Evolutionary conservation across 495 filamentous ascomycete species (phyloP), one percentile per base, ranked within the genome.

Genomic region (Stereocaulon alpinum): DNA sequence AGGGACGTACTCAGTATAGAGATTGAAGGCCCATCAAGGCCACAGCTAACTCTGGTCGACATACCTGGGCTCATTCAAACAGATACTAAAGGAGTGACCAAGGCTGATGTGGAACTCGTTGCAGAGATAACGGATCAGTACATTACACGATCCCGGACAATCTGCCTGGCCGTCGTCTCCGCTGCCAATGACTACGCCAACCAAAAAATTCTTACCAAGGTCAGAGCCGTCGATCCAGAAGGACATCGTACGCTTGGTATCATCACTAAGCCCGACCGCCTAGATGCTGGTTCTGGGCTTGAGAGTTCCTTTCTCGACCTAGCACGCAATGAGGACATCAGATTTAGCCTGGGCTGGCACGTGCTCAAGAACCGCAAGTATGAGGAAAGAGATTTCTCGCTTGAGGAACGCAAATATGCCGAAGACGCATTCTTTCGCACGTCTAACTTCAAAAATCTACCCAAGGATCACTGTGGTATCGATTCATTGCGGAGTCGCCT

Each of bases 311-410:
- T 77, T 61, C 56, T 88, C 1, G 64, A 76, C 0, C 70, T 87
- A 0, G 76, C 82, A 0, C 66, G 70, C 30, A 91, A 90, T 60
- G 71, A 80, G 32, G 78, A 89, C 53, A 70, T 84, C 17, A 68
- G 64, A 20, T 80, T 91, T 50, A 71, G 77, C 24, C 77, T 88
- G 3, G 86, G 84, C 4, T 89, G 84, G 85, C 83, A 88, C 68
- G 78, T 84, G 3, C 67, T 91, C 24, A 79, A 79, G 9, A 88
- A 88, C 61, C 73, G 80, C 3, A 66, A 66, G 6, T 80, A 78
- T 56, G 67, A 76, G 3, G 54, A 56, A 55, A 51, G 15, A 20
- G 24, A 54, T 1, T 47, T 32, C 17, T 40, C 55, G 3, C 49
- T 65, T 18, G 9, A 32, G 34, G 57, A 65, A 43, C 63, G 63